These are phyloP conservation scores for Neonectria magnoliae DNA, from an alignment of 2,329 filamentous ascomycete genomes.

Conservation along the genomic window DNA sequence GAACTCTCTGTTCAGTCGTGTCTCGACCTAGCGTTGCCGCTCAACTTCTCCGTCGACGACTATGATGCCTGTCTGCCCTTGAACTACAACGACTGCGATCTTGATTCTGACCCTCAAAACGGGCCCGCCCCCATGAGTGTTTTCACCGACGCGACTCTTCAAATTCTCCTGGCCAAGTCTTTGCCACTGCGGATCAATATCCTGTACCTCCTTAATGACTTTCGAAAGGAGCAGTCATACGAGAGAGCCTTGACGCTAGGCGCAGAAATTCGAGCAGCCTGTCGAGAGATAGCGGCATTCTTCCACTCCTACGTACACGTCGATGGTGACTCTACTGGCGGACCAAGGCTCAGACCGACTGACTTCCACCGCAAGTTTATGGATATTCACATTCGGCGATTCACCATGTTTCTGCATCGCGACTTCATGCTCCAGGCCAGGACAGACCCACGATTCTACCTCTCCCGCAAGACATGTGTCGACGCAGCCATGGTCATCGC, in stretches of 20 bases:
- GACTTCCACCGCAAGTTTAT: constrained; percentile 39
- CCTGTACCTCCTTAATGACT: constrained; percentile 37
- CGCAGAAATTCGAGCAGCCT: constrained; percentile 34
- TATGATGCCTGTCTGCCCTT: constrained; percentile 35
- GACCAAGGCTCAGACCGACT: constrained; percentile 23
- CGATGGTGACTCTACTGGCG: not conserved
- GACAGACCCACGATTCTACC: constrained; percentile 37
- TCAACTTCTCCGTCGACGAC: constrained; percentile 30
- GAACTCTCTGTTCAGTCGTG: constrained; percentile 38
- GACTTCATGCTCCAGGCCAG: constrained; percentile 42
- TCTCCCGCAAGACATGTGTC: constrained; percentile 40
- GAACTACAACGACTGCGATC: constrained; percentile 38
- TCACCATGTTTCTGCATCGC: constrained; percentile 42
- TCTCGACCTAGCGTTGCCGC: constrained; percentile 37
- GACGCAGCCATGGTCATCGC: constrained; percentile 39
- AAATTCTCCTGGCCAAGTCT: constrained; percentile 35
- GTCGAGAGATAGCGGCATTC: constrained; percentile 37
- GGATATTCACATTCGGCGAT: constrained; percentile 39
- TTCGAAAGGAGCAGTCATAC: constrained; percentile 33
- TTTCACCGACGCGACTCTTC: constrained; percentile 38
- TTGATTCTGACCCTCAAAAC: constrained; percentile 24
- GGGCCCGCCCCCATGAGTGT: constrained; percentile 12
- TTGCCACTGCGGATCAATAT: constrained; percentile 34
- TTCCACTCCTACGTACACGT: constrained; percentile 26
- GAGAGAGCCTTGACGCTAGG: constrained; percentile 33